Base-by-base conservation (phyloP, 805 yeast genomes). In the Saccharomyces kudriavzevii region DNA sequence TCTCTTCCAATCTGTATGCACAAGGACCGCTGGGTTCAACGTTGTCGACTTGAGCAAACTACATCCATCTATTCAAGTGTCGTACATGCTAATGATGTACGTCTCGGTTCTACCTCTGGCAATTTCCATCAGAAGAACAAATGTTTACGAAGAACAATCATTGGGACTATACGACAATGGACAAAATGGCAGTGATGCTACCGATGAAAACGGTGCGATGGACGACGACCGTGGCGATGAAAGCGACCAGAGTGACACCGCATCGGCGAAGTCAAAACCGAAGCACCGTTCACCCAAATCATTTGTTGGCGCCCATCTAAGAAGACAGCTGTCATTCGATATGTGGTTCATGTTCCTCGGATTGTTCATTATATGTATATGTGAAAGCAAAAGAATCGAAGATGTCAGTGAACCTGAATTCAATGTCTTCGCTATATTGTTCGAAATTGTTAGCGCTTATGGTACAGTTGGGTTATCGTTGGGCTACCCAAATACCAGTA, bases 1-100 rank as follows among this genome's bases (percentile, higher is more conserved):
- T 0, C 71, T 92, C 31, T 94, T 83, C 67, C 98, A 92, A 69
- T 91, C 97, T 0, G 80, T 92, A 50, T 80, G 91, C 50, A 89
- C 97, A 1, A 81, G 99, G 74, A 92, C 97, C 1, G 96, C 96
- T 0, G 99, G 99, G 0, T 84, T 92, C 57, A 60, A 87, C 0
- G 84, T 85, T 35, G 80, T 91, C 28, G 82, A 85, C 64, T 68
- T 92, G 29, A 71, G 88, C 0, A 65, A 67, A 46, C 74, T 92
- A 49, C 94, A 90, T 62, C 95, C 97, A 0, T 94, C 96, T 0
- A 86, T 92, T 49, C 96, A 90, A 67, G 95, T 94, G 28, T 83
- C 94, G 61, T 94, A 92, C 68, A 78, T 89, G 82, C 79, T 92
- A 55, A 92, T 92, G 97, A 92, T 92, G 98, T 92, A 94, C 71